Evolutionary conservation across 1,284 basidiomycete genomes (phyloP).

Genomic region (Ceratobasidium sp.): DNA sequence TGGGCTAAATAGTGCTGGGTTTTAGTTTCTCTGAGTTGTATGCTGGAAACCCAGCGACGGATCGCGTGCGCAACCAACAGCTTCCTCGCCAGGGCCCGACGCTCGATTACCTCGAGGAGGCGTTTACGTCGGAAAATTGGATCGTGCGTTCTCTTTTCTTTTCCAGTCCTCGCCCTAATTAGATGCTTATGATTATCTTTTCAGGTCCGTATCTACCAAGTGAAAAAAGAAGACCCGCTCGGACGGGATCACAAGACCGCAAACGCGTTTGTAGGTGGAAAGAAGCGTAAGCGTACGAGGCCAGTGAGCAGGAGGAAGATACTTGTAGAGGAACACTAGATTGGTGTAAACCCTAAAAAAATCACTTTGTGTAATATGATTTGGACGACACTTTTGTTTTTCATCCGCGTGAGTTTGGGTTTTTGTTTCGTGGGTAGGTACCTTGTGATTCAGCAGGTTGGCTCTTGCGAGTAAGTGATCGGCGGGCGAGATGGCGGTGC

Average conservation of each 20-base stretch:
- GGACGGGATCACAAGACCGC: constrained; percentile 90
- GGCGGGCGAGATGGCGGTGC: too few relatives aligned
- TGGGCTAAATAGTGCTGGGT: not conserved
- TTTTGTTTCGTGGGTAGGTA: too few relatives aligned
- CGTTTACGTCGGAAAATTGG: constrained; percentile 98
- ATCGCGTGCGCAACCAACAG: constrained; percentile 86
- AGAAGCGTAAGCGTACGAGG: constrained; percentile 84
- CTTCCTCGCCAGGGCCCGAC: constrained; percentile 81
- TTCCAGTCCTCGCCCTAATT: not conserved
- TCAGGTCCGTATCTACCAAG: constrained; percentile 92
- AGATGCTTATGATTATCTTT: too few relatives aligned
- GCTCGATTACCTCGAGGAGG: constrained; percentile 92
- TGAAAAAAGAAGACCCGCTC: constrained; percentile 93
- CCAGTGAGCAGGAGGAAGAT: constrained; percentile 40
- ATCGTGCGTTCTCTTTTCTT: constrained; percentile 71
- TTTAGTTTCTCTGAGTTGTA: constrained; percentile 82
- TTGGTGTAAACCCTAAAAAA: constrained; percentile 13
- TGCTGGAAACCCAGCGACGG: constrained; percentile 77
- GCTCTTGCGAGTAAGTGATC: too few relatives aligned
- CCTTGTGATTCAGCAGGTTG: too few relatives aligned
- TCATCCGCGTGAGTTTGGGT: too few relatives aligned
- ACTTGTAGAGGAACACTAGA: constrained; percentile 37
- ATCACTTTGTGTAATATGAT: constrained; percentile 20
- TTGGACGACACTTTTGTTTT: not conserved
- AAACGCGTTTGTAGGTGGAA: constrained; percentile 86